Base-by-base conservation (phyloP, 306 rosid genomes). In the Cucurbita ficifolia region DNA sequence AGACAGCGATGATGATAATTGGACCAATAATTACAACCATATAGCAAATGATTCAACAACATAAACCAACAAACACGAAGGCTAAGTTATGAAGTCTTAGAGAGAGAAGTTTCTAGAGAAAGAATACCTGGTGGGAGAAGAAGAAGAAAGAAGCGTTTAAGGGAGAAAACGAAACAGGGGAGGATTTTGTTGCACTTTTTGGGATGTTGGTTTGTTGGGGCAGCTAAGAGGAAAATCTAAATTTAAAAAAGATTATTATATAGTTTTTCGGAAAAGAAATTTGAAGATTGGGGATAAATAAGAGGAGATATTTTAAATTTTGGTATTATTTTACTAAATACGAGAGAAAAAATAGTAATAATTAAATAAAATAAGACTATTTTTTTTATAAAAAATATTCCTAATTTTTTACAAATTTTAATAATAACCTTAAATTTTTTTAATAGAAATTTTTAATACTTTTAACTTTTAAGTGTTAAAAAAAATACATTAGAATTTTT, bases 81-180 rank as follows among this genome's bases (percentile, higher is more conserved):
- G 29, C 16, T 9, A 17, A 61, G 11, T 16, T 12, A 52, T 10
- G 0, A 17, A 19, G 56, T 67, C 3, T 29, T 58, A 1, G 59
- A 19, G 10, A 46, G 36, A 49, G 3, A 54, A 49, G 42, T 36
- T 61, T 75, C 17, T 75, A 60, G 72, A 48, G 72, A 75, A 58
- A 6, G 10, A 60, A 6, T 61, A 61, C 71, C 72, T 50, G 61
- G 74, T 78, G 63, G 72, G 76, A 78, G 80, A 84, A 57, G 49
- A 72, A 79, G 64, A 50, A 50, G 19, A 50, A 55, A 4, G 57
- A 54, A 50, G 49, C 35, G 61, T 52, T 50, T 24, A 67, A 71
- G 63, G 83, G 73, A 76, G 82, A 71, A 71, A 84, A 79, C 67
- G 84, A 78, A 39, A 73, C 61, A 76, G 76, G 55, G 75, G 73